phyloP scores from a whole-genome alignment of 129 eudicot species.

The Flaveria linearis region DNA sequence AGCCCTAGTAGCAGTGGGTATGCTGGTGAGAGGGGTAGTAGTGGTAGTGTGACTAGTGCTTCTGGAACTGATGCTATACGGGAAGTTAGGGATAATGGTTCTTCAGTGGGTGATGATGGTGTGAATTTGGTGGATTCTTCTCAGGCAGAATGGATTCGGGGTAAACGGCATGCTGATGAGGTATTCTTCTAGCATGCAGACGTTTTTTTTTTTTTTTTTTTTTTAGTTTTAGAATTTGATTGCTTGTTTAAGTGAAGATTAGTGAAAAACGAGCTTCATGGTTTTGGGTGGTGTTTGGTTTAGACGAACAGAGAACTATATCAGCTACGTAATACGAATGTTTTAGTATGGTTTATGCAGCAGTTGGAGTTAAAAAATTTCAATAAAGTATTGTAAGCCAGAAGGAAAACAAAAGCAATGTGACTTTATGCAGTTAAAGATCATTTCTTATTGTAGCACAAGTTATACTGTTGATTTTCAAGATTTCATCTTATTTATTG shows the following conservation, averaged over 20 bases:
- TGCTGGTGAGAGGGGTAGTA: slow-evolving; percentile 92
- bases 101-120: slow-evolving; percentile 41
- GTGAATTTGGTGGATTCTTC: slow-evolving; percentile 28
- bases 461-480: background rate
- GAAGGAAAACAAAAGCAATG: background rate
- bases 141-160: slow-evolving; percentile 54
- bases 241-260: background rate
- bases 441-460: background rate
- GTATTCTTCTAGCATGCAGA: slow-evolving; percentile 38
- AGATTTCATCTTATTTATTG: background rate
- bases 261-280: background rate
- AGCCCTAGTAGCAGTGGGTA: slow-evolving; percentile 97
- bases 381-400: background rate
- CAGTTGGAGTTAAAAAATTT: background rate
- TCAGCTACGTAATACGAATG: background rate
- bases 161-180: slow-evolving; percentile 81
- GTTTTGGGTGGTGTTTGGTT: background rate
- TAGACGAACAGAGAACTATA: background rate
- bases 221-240: background rate
- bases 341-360: background rate
- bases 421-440: background rate
- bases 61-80: slow-evolving; percentile 52
- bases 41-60: slow-evolving; percentile 51
- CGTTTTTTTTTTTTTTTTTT: background rate
- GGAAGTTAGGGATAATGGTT: slow-evolving; percentile 33